These are phyloP conservation scores for Chalaropsis ovoidea DNA, from an alignment of 2,329 filamentous ascomycete genomes.

Conservation along the genomic window DNA sequence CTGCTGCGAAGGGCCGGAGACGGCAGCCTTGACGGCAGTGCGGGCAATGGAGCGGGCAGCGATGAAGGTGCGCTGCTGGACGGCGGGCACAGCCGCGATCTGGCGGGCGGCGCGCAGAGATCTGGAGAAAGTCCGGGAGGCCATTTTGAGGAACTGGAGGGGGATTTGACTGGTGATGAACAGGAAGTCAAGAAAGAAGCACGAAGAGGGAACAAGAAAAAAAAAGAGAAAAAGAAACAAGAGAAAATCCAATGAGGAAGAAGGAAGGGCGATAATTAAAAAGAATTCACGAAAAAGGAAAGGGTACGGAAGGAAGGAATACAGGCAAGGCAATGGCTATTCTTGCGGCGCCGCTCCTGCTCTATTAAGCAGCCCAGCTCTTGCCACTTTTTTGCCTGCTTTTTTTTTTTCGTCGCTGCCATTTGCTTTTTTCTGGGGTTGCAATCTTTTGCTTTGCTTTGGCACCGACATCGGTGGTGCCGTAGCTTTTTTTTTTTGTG, in stretches of 20 bases:
- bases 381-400: slow-evolving; percentile 13
- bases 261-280: slow-evolving; percentile 17
- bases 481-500: slow-evolving; percentile 24
- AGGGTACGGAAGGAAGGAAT: slow-evolving; percentile 3
- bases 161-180: slow-evolving; percentile 28
- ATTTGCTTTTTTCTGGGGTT: slow-evolving; percentile 19
- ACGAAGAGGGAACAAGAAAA: slow-evolving; percentile 18
- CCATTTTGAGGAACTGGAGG: slow-evolving; percentile 46
- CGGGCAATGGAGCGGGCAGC: slow-evolving; percentile 49
- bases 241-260: slow-evolving; percentile 16
- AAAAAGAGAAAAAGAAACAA: slow-evolving; percentile 23
- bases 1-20: slow-evolving; percentile 51
- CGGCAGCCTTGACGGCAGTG: slow-evolving; percentile 44
- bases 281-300: slow-evolving; percentile 15
- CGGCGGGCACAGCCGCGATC: slow-evolving; percentile 46
- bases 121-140: slow-evolving; percentile 63
- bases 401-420: slow-evolving; percentile 8
- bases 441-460: slow-evolving; percentile 8
- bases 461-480: slow-evolving; percentile 25
- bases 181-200: slow-evolving; percentile 13
- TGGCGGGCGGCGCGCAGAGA: slow-evolving; percentile 55
- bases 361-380: slow-evolving; percentile 8
- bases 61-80: slow-evolving; percentile 54
- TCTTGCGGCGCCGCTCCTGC: slow-evolving; percentile 9
- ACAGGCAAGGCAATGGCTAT: no score